Evolutionary conservation across 495 filamentous ascomycete genomes (phyloP).

Genomic region (Xylaria telfairii): DNA sequence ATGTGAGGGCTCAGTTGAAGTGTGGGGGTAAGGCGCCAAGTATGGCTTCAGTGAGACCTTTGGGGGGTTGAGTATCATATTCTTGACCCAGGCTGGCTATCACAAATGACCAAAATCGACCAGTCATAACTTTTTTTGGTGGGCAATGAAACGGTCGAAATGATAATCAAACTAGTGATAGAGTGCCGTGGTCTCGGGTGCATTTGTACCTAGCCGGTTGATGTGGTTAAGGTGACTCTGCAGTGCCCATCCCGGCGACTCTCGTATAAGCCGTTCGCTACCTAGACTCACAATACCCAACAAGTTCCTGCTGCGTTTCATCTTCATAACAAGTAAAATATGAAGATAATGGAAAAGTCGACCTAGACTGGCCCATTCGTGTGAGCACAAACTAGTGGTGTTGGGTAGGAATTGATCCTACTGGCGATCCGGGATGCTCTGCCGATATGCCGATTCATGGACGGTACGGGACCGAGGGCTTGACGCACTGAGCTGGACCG

Average conservation of each 20-base stretch:
- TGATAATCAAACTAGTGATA: neutral
- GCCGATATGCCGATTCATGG: constrained; percentile 7
- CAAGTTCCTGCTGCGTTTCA: neutral
- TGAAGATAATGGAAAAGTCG: neutral
- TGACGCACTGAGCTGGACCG: neutral
- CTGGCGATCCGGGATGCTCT: neutral
- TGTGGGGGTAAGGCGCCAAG: constrained; percentile 13
- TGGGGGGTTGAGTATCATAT: neutral
- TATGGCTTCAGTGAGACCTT: neutral
- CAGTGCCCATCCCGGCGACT: neutral
- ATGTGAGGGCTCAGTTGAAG: neutral
- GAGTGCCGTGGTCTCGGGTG: constrained; percentile 2
- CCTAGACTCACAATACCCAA: neutral
- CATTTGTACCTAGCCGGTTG: neutral
- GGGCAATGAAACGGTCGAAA: neutral
- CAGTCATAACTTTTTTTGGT: neutral
- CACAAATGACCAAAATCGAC: neutral
- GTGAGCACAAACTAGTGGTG: neutral
- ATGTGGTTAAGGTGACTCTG: neutral
- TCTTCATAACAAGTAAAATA: neutral
- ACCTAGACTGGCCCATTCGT: neutral
- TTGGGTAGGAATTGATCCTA: constrained; percentile 1
- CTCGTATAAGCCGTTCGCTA: neutral
- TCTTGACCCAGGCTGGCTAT: neutral
- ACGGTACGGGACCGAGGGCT: constrained; percentile 1